Conservation (phyloP, 139 green algal genomes). For the Volvox africanus region DNA sequence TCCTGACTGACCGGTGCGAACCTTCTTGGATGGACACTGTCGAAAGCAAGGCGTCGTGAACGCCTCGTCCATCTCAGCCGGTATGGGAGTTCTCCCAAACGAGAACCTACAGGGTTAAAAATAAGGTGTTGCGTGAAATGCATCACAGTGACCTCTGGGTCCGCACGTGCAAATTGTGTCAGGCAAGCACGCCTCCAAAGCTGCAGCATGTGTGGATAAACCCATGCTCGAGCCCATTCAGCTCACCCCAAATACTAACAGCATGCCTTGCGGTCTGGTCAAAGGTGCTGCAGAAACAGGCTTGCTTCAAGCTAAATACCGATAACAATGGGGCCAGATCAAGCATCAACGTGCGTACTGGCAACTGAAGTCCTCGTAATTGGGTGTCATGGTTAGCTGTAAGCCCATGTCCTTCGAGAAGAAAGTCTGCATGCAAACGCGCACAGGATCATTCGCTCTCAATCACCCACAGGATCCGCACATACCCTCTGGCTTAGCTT, state of each 20-base stretch:
- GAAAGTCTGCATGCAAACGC: conserved; percentile 74
- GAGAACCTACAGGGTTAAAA: conserved; percentile 69
- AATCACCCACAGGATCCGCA: too few species aligned
- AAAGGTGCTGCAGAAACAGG: too few species aligned
- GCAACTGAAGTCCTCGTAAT: conserved; percentile 92
- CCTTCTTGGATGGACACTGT: conserved; percentile 73
- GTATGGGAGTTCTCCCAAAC: conserved; percentile 79
- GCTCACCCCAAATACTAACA: too few species aligned
- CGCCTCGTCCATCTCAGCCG: conserved; percentile 70
- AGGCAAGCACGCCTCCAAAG: too few species aligned
- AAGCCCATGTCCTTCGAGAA: conserved; percentile 92
- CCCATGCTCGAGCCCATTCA: too few species aligned
- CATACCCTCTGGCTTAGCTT: too few species aligned
- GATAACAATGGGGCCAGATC: too few species aligned
- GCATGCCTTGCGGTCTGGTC: too few species aligned
- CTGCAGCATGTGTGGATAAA: too few species aligned
- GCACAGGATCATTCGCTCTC: too few species aligned
- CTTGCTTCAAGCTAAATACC: too few species aligned
- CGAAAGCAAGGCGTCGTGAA: conserved; percentile 80
- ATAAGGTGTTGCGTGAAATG: not conserved
- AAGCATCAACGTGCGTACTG: conserved; percentile 60
- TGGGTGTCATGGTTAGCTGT: conserved; percentile 88
- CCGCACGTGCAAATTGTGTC: too few species aligned
- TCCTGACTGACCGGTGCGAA: not conserved
- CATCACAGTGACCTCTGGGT: not conserved